A percentile compares a stretch with the other conserved stretches of the same genome.
Evolutionary conservation across 2,329 filamentous ascomycete genomes (phyloP).

Genomic region (Fusarium drepaniforme): DNA sequence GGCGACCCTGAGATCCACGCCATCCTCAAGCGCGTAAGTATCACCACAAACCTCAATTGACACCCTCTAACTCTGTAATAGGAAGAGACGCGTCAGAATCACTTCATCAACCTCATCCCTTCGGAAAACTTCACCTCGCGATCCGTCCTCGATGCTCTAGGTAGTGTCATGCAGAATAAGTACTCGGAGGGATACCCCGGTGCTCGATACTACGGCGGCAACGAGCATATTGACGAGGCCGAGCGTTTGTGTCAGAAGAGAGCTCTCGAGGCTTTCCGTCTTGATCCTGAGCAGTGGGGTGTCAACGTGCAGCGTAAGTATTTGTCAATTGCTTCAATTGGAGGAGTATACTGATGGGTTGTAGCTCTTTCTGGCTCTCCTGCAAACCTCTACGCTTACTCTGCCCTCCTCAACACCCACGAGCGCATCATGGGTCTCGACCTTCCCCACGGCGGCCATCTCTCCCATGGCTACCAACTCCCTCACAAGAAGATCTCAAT

Average conservation of each 20-base stretch:
- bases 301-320: conserved; percentile 90
- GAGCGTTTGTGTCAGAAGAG: conserved; percentile 89
- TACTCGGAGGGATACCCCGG: conserved; percentile 98
- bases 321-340: too few species aligned
- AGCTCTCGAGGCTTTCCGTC: conserved; percentile 85
- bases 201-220: conserved; percentile 93
- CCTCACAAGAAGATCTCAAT: conserved; percentile 92
- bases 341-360: neutral
- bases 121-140: conserved; percentile 95
- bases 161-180: conserved; percentile 96
- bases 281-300: conserved; percentile 89
- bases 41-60: neutral
- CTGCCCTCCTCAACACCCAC: conserved; percentile 88
- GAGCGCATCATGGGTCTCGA: conserved; percentile 97
- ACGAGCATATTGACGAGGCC: conserved; percentile 91
- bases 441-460: conserved; percentile 92
- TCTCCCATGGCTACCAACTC: conserved; percentile 96
- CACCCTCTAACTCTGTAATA: conserved; percentile 49
- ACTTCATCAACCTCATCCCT: conserved; percentile 95
- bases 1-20: conserved; percentile 86
- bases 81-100: conserved; percentile 95
- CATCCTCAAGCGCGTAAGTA: conserved; percentile 84
- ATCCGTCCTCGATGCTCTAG: conserved; percentile 87
- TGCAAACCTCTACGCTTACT: conserved; percentile 90
- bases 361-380: conserved; percentile 78